Percentiles rank a stretch among this genome's conserved stretches.
Conservation (phyloP, 805 yeast genomes). For the Starmerella kuoi region DNA sequence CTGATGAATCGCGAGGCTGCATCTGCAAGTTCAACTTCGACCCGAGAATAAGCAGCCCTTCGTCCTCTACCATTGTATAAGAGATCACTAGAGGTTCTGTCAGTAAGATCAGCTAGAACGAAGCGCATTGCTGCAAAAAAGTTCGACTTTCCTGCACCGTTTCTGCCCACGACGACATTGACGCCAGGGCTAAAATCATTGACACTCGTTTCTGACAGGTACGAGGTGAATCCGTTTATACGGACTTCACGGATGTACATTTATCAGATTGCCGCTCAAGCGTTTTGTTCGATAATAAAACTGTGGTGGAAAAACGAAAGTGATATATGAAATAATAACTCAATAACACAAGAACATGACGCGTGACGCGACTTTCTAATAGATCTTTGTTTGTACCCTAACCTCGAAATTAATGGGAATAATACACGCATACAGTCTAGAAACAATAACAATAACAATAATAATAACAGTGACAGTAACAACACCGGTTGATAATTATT, state of each 20-base stretch:
- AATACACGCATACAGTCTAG: too few species aligned
- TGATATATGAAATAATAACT: too few species aligned
- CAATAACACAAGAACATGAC: too few species aligned
- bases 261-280: too few species aligned
- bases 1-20: conserved; percentile 62
- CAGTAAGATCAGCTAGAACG: conserved; percentile 72
- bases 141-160: conserved; percentile 71
- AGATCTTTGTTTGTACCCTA: too few species aligned
- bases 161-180: conserved; percentile 51
- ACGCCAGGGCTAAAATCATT: conserved; percentile 66
- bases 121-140: conserved; percentile 91
- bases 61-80: conserved; percentile 1
- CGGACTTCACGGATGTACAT: conserved; percentile 34
- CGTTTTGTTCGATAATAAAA: too few species aligned
- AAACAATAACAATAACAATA: too few species aligned
- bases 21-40: conserved; percentile 80
- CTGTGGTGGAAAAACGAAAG: too few species aligned
- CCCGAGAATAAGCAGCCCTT: conserved; percentile 44
- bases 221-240: conserved; percentile 89
- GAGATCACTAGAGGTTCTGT: conserved; percentile 24
- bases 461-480: too few species aligned
- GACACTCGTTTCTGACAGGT: conserved; percentile 67
- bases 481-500: too few species aligned
- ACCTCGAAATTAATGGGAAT: too few species aligned
- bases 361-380: too few species aligned